Conservation (phyloP, 1,284 basidiomycete species). For the Rhodotorula sp. region DNA sequence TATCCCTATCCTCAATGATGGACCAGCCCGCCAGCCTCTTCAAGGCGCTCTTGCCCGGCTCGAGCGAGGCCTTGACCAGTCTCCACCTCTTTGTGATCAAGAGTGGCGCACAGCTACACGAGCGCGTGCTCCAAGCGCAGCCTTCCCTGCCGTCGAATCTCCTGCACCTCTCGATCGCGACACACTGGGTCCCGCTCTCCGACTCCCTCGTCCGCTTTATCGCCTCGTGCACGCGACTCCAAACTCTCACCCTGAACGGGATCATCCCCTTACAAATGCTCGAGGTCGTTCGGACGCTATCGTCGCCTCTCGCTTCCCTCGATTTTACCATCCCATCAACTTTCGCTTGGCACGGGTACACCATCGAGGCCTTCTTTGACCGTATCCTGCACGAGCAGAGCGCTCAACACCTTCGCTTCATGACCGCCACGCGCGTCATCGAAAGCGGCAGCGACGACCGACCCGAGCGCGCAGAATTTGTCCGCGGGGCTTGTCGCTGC, state of each 20-base stretch:
- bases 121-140: constrained; percentile 10
- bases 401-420: neutral
- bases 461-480: neutral
- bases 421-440: neutral
- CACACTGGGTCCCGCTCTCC: constrained; percentile 9
- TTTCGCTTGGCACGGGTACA: neutral
- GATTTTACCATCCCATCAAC: constrained; percentile 12
- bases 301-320: neutral
- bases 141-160: neutral
- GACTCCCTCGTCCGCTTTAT: constrained; percentile 1
- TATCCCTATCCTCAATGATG: constrained; percentile 17
- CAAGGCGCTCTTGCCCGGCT: neutral
- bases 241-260: neutral
- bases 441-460: constrained; percentile 2
- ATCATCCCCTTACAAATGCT: neutral
- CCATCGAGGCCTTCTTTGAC: neutral
- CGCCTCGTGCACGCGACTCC: constrained; percentile 3
- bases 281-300: neutral
- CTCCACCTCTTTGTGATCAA: constrained; percentile 21
- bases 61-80: neutral
- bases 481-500: constrained; percentile 3
- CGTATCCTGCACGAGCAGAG: neutral
- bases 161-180: constrained; percentile 10
- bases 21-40: constrained; percentile 13
- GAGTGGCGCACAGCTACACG: constrained; percentile 2